These are phyloP conservation scores for Kwoniella dejecticola DNA, from an alignment of 768 basidiomycete species.

Conservation along the genomic window DNA sequence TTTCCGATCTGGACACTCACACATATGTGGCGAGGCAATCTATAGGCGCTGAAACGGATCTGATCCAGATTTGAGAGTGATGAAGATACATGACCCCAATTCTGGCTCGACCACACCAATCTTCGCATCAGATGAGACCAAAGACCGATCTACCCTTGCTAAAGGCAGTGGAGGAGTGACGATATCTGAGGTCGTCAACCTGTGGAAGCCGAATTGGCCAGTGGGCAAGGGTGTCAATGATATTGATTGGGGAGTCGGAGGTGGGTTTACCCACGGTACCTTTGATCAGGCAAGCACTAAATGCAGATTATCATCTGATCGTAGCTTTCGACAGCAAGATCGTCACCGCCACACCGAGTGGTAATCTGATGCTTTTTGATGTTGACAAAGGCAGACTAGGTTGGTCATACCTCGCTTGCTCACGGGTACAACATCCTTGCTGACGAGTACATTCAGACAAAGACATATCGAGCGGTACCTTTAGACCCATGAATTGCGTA, in stretches of 20 bases:
- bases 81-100: constrained; percentile 23
- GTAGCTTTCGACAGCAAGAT: constrained; percentile 48
- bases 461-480: constrained; percentile 42
- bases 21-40: not conserved
- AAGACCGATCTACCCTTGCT: constrained; percentile 21
- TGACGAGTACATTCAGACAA: constrained; percentile 33
- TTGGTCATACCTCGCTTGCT: constrained; percentile 15
- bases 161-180: constrained; percentile 44
- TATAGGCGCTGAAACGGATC: not conserved
- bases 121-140: constrained; percentile 11
- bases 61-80: constrained; percentile 42
- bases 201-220: constrained; percentile 49
- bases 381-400: constrained; percentile 45
- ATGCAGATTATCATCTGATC: not conserved
- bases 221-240: constrained; percentile 48
- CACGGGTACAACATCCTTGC: constrained; percentile 6
- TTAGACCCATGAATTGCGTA: constrained; percentile 46
- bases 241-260: constrained; percentile 52
- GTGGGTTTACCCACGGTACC: constrained; percentile 28
- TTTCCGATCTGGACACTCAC: not conserved
- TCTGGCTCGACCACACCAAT: constrained; percentile 22
- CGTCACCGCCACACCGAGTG: constrained; percentile 47
- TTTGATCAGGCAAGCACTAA: not conserved
- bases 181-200: constrained; percentile 46
- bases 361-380: constrained; percentile 53